A percentile compares a stretch with the other conserved stretches of the same genome.
Conservation (phyloP, 2,329 filamentous ascomycete genomes). For the Stagonosporopsis tanaceti region DNA sequence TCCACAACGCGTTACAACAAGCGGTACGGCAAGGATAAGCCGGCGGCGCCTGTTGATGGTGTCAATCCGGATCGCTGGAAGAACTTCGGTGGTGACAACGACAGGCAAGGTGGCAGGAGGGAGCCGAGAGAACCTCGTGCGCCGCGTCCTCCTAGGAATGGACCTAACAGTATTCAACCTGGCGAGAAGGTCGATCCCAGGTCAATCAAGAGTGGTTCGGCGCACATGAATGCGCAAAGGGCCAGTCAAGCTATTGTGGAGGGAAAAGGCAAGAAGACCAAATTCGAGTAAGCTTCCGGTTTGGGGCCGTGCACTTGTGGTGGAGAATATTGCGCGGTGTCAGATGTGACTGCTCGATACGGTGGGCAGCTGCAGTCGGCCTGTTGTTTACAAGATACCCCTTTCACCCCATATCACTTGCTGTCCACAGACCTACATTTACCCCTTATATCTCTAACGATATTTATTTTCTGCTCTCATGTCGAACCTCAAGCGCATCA, state of each 20-base stretch:
- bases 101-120: conserved; percentile 34
- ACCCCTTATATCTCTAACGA: background rate
- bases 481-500: conserved; percentile 34
- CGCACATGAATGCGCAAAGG: conserved; percentile 61
- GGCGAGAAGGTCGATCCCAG: conserved; percentile 54
- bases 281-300: conserved; percentile 66
- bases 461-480: background rate
- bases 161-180: conserved; percentile 16
- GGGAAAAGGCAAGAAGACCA: conserved; percentile 79
- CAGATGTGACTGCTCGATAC: conserved; percentile 5
- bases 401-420: conserved; percentile 1
- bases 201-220: conserved; percentile 54
- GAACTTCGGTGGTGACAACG: conserved; percentile 39
- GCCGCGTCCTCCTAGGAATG: conserved; percentile 16
- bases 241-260: conserved; percentile 82
- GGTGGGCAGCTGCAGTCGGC: conserved; percentile 6
- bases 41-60: conserved; percentile 42
- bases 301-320: conserved; percentile 1
- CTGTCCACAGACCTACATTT: conserved; percentile 11
- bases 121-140: conserved; percentile 41
- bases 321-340: background rate
- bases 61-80: conserved; percentile 41
- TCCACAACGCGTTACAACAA: conserved; percentile 90
- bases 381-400: conserved; percentile 19
- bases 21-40: conserved; percentile 79